Percentiles rank a stretch among this genome's conserved stretches.
These are phyloP conservation scores for Lachnellula arida DNA, from an alignment of 2,329 filamentous ascomycete genomes.

Conservation along the genomic window DNA sequence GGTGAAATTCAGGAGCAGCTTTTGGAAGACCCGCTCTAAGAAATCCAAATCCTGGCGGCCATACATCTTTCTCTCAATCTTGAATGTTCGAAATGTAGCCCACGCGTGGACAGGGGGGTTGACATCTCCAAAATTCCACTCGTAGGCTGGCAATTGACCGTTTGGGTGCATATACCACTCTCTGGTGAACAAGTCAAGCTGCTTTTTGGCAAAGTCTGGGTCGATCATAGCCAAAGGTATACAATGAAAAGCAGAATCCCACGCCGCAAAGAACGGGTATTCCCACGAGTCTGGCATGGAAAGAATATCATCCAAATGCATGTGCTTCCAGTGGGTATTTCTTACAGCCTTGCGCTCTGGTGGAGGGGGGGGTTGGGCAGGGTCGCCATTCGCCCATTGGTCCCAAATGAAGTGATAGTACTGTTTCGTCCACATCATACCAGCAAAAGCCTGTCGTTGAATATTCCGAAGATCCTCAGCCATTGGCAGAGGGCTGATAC, in stretches of 20 bases:
- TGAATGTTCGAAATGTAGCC: conserved; percentile 94
- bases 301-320: conserved; percentile 89
- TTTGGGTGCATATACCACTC: conserved; percentile 99
- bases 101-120: conserved; percentile 96
- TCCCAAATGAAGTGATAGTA: conserved; percentile 97
- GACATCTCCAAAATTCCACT: conserved; percentile 98
- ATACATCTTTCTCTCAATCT: conserved; percentile 97
- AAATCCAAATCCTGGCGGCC: conserved; percentile 93
- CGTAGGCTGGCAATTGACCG: conserved; percentile 84
- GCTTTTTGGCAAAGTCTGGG: conserved; percentile 96
- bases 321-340: conserved; percentile 88
- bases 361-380: conserved; percentile 80
- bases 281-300: conserved; percentile 99
- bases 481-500: conserved; percentile 90
- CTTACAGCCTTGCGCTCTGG: conserved; percentile 72
- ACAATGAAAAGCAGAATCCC: conserved; percentile 96
- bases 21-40: conserved; percentile 93
- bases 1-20: conserved; percentile 91
- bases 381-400: conserved; percentile 94
- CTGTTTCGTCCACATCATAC: conserved; percentile 99
- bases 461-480: conserved; percentile 90
- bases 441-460: conserved; percentile 87
- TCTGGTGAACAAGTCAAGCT: conserved; percentile 89
- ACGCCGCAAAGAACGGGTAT: conserved; percentile 95
- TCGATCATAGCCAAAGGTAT: conserved; percentile 96